Conservation (phyloP, 2,329 filamentous ascomycete species). For the Penicillium sclerotigenum region DNA sequence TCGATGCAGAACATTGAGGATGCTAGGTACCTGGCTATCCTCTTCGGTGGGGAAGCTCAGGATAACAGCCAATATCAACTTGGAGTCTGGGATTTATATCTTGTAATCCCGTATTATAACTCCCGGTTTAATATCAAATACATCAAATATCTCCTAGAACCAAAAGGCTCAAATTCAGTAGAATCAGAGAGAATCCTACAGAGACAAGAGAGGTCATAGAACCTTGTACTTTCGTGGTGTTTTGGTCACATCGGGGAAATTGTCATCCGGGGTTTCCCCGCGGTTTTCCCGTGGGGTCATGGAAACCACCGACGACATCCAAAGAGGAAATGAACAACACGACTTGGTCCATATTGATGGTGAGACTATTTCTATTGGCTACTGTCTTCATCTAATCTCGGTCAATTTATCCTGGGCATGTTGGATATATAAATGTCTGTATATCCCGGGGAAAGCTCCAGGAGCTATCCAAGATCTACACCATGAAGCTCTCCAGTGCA, state of each 20-base stretch:
- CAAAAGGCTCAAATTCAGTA: neutral
- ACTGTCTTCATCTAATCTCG: neutral
- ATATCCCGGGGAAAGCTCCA: neutral
- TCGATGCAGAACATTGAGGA: neutral
- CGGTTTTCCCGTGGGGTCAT: conserved; percentile 3
- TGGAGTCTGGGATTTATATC: too few species aligned
- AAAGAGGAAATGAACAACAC: conserved; percentile 5
- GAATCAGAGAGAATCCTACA: neutral
- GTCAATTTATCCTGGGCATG: neutral
- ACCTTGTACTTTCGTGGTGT: too few species aligned
- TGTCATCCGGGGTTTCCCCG: conserved; percentile 6
- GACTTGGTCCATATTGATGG: neutral
- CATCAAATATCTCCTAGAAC: neutral
- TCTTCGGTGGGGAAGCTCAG: neutral
- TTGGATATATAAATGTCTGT: neutral
- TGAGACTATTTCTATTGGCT: neutral
- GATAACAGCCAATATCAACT: too few species aligned
- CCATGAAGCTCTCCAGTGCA: conserved; percentile 1
- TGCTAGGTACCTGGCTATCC: neutral
- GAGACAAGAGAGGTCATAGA: neutral
- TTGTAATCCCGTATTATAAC: too few species aligned
- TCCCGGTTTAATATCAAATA: too few species aligned
- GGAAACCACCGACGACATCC: neutral
- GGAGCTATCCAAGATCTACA: neutral
- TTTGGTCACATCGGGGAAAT: neutral